These are phyloP conservation scores for Madurella fahalii DNA, from an alignment of 2,329 filamentous ascomycete species.

Conservation along the genomic window DNA sequence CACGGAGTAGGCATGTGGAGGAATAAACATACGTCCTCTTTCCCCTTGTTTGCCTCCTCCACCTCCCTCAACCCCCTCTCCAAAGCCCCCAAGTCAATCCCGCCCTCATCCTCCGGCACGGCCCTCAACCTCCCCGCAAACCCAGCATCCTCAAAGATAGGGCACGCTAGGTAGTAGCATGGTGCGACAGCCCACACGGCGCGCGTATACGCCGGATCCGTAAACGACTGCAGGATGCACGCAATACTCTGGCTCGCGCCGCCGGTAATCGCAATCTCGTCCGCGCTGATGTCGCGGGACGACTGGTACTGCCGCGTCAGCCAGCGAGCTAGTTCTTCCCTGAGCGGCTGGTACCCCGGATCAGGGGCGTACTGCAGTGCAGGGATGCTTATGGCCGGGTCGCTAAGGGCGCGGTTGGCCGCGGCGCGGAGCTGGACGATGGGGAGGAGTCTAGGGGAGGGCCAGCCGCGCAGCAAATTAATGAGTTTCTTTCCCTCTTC, in stretches of 20 bases:
- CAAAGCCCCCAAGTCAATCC: constrained; percentile 64
- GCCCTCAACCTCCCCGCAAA: constrained; percentile 64
- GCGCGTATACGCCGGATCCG: constrained; percentile 70
- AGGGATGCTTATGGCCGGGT: constrained; percentile 54
- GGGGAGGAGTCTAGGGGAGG: constrained; percentile 60
- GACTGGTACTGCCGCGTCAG: constrained; percentile 57
- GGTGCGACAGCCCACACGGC: constrained; percentile 79
- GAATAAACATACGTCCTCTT: neutral
- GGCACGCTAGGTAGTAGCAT: constrained; percentile 77
- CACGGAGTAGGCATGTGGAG: neutral
- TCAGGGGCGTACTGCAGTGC: constrained; percentile 80
- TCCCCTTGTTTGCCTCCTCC: constrained; percentile 13
- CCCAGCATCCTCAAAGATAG: constrained; percentile 79
- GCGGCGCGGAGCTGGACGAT: constrained; percentile 57
- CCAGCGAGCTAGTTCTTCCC: constrained; percentile 67
- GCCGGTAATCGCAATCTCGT: constrained; percentile 74
- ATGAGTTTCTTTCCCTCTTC: constrained; percentile 39
- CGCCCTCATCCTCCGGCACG: constrained; percentile 73
- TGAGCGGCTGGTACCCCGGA: constrained; percentile 65
- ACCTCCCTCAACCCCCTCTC: constrained; percentile 43
- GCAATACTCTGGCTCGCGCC: constrained; percentile 82
- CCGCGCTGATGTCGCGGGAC: constrained; percentile 28
- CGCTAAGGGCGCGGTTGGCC: constrained; percentile 55
- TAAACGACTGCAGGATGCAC: constrained; percentile 72
- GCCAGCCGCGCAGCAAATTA: constrained; percentile 68